Evolutionary conservation across 2,329 filamentous ascomycete genomes (phyloP).

Genomic region (Cladosporium phlei): DNA sequence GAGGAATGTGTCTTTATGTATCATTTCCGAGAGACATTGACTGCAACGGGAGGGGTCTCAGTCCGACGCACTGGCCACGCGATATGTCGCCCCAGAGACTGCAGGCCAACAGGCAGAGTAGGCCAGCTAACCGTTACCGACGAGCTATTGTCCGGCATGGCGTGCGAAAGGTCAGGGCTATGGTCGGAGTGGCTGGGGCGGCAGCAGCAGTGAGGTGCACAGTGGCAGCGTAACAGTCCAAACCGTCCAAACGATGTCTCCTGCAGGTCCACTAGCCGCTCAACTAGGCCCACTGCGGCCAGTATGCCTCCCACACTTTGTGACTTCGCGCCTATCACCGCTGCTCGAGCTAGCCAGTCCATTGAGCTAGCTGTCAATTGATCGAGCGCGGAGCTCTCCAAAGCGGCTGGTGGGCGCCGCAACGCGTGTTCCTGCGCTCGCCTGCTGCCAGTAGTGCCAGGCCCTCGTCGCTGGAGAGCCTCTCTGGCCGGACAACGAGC

Average conservation of each 20-base stretch:
- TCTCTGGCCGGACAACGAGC: constrained; percentile 9
- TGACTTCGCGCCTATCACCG: constrained; percentile 8
- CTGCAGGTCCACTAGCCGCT: constrained; percentile 5
- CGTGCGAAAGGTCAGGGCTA: background rate
- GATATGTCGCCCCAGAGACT: constrained; percentile 9
- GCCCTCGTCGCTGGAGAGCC: background rate
- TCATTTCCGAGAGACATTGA: constrained; percentile 2
- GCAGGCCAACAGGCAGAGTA: background rate
- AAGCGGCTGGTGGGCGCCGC: constrained; percentile 7
- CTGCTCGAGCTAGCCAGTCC: constrained; percentile 7
- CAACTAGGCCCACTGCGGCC: constrained; percentile 5
- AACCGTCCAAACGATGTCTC: no score
- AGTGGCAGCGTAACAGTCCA: no score
- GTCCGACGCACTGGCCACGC: constrained; percentile 4
- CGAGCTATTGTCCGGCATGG: background rate
- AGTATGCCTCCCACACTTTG: constrained; percentile 1
- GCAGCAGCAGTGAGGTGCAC: constrained; percentile 2
- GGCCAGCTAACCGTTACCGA: background rate
- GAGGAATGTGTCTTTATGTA: constrained; percentile 13
- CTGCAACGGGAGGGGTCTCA: constrained; percentile 7
- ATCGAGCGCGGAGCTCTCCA: background rate
- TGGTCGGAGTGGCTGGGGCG: constrained; percentile 8
- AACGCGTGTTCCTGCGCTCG: no score
- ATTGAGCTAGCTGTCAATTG: constrained; percentile 4
- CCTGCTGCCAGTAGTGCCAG: background rate